These are phyloP conservation scores for Erysiphe pulchra DNA, from an alignment of 2,329 filamentous ascomycete genomes.

Conservation along the genomic window DNA sequence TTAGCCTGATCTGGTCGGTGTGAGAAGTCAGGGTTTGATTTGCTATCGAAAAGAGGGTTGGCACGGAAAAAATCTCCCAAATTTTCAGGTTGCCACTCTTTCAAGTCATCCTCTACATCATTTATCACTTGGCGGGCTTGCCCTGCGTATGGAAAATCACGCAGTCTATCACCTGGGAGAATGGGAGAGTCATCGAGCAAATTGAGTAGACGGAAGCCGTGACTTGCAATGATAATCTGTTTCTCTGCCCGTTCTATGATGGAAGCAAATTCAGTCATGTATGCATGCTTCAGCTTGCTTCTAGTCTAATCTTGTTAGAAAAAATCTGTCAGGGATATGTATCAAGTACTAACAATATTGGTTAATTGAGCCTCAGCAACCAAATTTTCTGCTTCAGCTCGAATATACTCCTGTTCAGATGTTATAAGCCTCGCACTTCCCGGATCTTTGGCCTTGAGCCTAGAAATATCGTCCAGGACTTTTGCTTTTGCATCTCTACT, in stretches of 20 bases:
- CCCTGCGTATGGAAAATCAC: conserved; percentile 36
- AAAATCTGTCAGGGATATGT: neutral
- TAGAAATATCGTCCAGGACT: conserved; percentile 77
- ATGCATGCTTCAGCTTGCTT: conserved; percentile 88
- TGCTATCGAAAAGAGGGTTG: neutral
- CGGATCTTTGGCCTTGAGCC: conserved; percentile 78
- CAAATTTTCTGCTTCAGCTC: conserved; percentile 83
- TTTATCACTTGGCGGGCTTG: conserved; percentile 69
- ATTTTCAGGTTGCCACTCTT: conserved; percentile 31
- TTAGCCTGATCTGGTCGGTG: neutral
- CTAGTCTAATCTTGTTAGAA: conserved; percentile 35
- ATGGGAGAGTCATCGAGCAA: conserved; percentile 77
- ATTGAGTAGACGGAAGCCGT: conserved; percentile 62
- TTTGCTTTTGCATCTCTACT: conserved; percentile 68
- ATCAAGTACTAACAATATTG: conserved; percentile 47
- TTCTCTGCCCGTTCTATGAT: conserved; percentile 94
- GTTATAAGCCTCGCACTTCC: conserved; percentile 56
- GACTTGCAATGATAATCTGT: conserved; percentile 78
- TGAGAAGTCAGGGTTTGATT: neutral
- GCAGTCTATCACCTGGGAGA: conserved; percentile 56
- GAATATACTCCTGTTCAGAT: conserved; percentile 85
- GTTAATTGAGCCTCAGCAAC: conserved; percentile 92
- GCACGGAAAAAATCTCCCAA: neutral
- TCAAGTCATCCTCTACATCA: conserved; percentile 73
- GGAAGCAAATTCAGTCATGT: conserved; percentile 64